A percentile compares a stretch with the other conserved stretches of the same genome.
Evolutionary conservation across 2,329 filamentous ascomycete genomes (phyloP).

Genomic region (Xylariaceae sp.): DNA sequence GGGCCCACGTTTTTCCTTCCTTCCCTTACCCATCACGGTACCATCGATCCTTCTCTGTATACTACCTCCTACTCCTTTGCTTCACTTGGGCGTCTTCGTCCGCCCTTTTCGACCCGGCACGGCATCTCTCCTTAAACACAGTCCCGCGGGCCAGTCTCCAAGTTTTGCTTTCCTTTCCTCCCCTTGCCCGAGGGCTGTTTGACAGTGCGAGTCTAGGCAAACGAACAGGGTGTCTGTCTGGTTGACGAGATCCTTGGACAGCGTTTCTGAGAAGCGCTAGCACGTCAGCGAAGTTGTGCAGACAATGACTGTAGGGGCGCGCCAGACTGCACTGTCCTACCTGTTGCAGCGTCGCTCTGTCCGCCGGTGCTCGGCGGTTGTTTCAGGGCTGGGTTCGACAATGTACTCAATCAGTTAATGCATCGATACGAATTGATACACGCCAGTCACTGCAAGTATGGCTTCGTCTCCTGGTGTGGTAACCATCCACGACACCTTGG

Average conservation of each 20-base stretch:
- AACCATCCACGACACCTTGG: conserved; percentile 29
- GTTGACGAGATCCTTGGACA: too few species aligned
- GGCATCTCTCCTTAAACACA: conserved; percentile 20
- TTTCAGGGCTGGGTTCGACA: conserved; percentile 17
- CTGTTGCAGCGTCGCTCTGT: conserved; percentile 6
- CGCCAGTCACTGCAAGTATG: conserved; percentile 29
- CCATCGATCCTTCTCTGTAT: conserved; percentile 9
- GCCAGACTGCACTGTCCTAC: conserved; percentile 5
- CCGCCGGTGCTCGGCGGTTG: conserved; percentile 10
- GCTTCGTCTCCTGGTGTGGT: conserved; percentile 28
- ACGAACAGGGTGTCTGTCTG: too few species aligned
- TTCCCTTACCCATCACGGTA: conserved; percentile 10
- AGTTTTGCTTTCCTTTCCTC: conserved; percentile 18
- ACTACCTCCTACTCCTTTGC: conserved; percentile 6
- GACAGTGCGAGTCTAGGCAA: conserved; percentile 11
- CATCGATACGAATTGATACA: conserved; percentile 30
- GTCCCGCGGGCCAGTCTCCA: conserved; percentile 11
- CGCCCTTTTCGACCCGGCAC: conserved; percentile 18
- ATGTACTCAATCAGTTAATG: conserved; percentile 29
- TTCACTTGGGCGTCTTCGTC: conserved; percentile 3
- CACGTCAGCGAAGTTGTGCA: conserved; percentile 4
- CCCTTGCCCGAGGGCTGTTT: conserved; percentile 18
- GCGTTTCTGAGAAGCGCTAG: background rate
- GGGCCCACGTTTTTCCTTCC: conserved; percentile 15
- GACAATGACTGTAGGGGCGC: conserved; percentile 4